Base-by-base conservation (phyloP, 176 grass and related monocot species). In the Miscanthus lutarioriparius region DNA sequence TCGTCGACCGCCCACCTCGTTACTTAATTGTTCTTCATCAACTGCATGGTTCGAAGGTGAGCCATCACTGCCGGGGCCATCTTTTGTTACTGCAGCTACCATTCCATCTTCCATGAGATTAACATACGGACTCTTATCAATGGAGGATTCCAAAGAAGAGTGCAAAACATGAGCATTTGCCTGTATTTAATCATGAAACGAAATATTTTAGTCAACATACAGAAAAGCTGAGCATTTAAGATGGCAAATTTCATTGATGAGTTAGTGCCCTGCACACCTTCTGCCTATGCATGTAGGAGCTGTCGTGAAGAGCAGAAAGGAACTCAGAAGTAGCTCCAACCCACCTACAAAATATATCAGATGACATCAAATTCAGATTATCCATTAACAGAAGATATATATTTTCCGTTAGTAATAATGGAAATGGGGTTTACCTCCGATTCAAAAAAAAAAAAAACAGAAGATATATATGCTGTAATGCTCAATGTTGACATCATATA, bases 51-150 rank as follows among this genome's bases (percentile, higher is more conserved):
- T 62, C 73, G 49, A 81, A 35, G 44, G 30, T 54, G 82, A 22
- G 4, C n/a, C 53, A 32, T 77, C 72, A 69, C 17, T 28, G 40
- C 44, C 19, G 37, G 59, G 17, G 51, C 13, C 79, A 73, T 89
- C 93, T 84, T 88, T 67, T 77, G 78, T 86, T 27, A 85, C 88
- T 64, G 89, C 78, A 69, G 93, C 83, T 82, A 96, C 39, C 89
- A 94, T 86, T 81, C 93, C 96, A 86, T 99, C 91, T 88, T 87
- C 91, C 82, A 84, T 84, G 71, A 96, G 54, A 86, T 88, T 99
- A 28, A 94, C 81, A 86, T 99, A 99, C 4, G 96, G 96, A 67
- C 88, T 95, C 59, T 92, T 90, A 84, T 94, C 93, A 66, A 94
- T 96, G 12, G 91, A 86, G 9, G 91, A 96, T 79, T 94, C 90